Evolutionary conservation across 2,329 filamentous ascomycete species (phyloP).

Genomic region (Celoporthe dispersa): DNA sequence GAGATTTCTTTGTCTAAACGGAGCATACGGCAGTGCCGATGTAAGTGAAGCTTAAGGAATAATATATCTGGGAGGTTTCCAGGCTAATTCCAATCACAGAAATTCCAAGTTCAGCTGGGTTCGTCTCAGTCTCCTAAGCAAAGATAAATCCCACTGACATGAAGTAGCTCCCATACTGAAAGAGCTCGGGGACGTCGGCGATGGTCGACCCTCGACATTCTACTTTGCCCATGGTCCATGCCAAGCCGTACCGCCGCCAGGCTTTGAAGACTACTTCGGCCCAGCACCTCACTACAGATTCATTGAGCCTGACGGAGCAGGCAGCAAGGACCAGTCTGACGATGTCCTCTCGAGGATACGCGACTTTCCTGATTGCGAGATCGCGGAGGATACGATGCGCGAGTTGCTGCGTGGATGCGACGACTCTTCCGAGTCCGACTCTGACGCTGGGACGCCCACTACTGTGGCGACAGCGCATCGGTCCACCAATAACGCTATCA

Average conservation of each 20-base stretch:
- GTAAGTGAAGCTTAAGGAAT: slow-evolving; percentile 39
- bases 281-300: slow-evolving; percentile 59
- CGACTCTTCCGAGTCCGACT: slow-evolving; percentile 3
- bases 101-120: slow-evolving; percentile 61
- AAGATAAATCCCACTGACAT: background rate
- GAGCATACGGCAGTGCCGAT: slow-evolving; percentile 56
- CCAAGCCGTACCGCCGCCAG: slow-evolving; percentile 45
- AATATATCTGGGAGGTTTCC: background rate
- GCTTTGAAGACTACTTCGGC: slow-evolving; percentile 63
- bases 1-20: slow-evolving; percentile 54
- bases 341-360: slow-evolving; percentile 29
- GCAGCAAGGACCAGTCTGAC: slow-evolving; percentile 47
- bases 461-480: slow-evolving; percentile 36
- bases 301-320: slow-evolving; percentile 53
- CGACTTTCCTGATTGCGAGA: slow-evolving; percentile 44
- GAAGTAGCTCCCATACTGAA: slow-evolving; percentile 30
- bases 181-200: slow-evolving; percentile 18
- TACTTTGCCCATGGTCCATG: slow-evolving; percentile 26
- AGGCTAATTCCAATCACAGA: slow-evolving; percentile 41
- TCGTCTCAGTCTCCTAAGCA: slow-evolving; percentile 24
- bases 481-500: slow-evolving; percentile 47
- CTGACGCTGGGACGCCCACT: background rate
- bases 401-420: slow-evolving; percentile 26
- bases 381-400: slow-evolving; percentile 15
- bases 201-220: slow-evolving; percentile 17